Evolutionary conservation across 1,284 basidiomycete species (phyloP), one percentile per base, ranked within the genome.

Genomic region (Ganoderma multipileum): DNA sequence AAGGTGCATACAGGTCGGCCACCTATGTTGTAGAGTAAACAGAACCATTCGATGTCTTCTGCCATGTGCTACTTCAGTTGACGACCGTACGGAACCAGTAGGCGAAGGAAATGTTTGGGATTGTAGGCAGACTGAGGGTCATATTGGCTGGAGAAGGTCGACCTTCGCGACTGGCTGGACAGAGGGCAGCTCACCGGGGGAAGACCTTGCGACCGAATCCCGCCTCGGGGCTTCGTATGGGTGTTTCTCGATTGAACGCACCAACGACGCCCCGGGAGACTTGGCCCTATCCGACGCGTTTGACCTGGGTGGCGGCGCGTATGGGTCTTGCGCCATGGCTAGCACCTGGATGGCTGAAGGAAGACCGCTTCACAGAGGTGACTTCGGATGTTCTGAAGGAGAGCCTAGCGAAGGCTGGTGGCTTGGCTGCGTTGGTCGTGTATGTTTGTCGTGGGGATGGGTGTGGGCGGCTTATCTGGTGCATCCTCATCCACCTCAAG

Each of bases 1-100:
- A 72, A 60, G 84, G 83, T 23, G 83, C 80, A 72, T 88, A 87
- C 2, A 81, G 83, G 66, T 85, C 82, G 44, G 76, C 52, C 12
- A 76, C 75, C 3, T 83, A 83, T 4, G 74, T 66, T 14, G 79
- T 76, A 33, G 86, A 85, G 54, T 84, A 75, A 18, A 78, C 73
- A n/a, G 88, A 88, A 1, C 83, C 81, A 73, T 84, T 88, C 5
- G 88, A 88, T 66, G 80, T 78, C 7, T 88, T 86, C 50, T 85
- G 81, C 76, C 79, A 42, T 81, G 83, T 1, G 76, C 73, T 5
- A 67, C 65, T 26, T 71, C 71, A 4, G 62, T 75, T 42, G 71
- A 67, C 1, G 78, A 79, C 8, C 70, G 75, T 12, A 77, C 59
- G 11, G 79, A 78, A 33, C 70, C 68, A 5, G 75, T 71, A 6